A percentile compares a stretch with the other conserved stretches of the same genome.
These are phyloP conservation scores for Rhynchosporium secalis DNA, from an alignment of 2,329 filamentous ascomycete genomes.

Conservation along the genomic window DNA sequence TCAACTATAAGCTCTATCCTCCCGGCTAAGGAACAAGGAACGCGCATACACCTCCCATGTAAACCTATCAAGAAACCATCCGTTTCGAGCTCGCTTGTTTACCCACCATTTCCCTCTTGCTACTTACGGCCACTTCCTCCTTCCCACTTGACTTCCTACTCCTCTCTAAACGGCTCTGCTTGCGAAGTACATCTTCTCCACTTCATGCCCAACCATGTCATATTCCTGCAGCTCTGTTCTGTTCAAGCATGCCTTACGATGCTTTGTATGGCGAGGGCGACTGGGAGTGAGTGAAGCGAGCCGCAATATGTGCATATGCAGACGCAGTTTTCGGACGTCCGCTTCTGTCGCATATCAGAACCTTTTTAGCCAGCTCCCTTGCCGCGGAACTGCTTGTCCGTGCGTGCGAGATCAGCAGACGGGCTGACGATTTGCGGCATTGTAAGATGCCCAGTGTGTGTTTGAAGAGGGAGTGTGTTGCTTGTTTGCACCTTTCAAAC, in stretches of 20 bases:
- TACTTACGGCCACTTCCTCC: not conserved
- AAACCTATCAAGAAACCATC: not conserved
- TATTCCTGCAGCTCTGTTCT: not conserved
- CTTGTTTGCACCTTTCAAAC: constrained; percentile 12
- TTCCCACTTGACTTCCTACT: not conserved
- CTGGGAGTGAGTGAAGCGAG: no score
- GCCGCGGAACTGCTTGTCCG: not conserved
- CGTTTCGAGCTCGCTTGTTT: not conserved
- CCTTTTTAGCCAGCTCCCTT: constrained; percentile 1
- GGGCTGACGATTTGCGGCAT: not conserved
- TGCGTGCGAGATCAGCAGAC: not conserved
- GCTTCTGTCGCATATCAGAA: not conserved
- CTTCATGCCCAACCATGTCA: no score
- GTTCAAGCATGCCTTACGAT: not conserved
- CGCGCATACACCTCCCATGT: constrained; percentile 1
- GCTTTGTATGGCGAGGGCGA: not conserved
- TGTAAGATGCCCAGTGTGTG: not conserved
- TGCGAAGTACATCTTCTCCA: not conserved
- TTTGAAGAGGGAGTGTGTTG: not conserved
- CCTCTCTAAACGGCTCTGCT: not conserved
- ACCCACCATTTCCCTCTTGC: not conserved
- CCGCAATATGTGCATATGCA: not conserved
- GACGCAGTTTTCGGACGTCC: not conserved
- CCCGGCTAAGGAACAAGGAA: constrained; percentile 13
- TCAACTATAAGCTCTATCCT: constrained; percentile 8